A percentile compares a stretch with the other conserved stretches of the same genome.
Conservation (phyloP, 2,329 filamentous ascomycete species). For the Phyllosticta citrichinensis region DNA sequence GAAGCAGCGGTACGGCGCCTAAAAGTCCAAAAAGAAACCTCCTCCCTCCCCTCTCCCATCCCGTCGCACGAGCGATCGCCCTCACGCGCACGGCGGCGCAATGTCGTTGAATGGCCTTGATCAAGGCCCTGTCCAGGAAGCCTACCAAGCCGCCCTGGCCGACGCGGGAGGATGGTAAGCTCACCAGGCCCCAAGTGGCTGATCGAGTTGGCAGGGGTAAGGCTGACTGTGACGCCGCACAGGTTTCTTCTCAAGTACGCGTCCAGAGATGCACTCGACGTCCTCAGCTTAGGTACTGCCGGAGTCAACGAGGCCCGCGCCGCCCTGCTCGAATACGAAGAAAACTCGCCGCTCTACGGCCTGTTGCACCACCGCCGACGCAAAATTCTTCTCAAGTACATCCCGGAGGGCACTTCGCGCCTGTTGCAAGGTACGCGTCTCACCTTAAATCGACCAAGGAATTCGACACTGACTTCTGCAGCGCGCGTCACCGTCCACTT, state of each 20-base stretch:
- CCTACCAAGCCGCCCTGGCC: conserved; percentile 65
- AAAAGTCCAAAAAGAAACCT: not conserved
- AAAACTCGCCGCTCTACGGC: conserved; percentile 82
- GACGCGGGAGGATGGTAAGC: conserved; percentile 93
- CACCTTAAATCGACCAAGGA: not conserved
- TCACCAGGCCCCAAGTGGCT: conserved; percentile 2
- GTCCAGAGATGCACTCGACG: conserved; percentile 75
- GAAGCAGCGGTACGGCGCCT: not conserved
- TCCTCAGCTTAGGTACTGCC: conserved; percentile 66
- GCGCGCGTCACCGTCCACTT: conserved; percentile 70
- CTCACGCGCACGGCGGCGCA: conserved; percentile 12
- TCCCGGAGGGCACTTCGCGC: conserved; percentile 82
- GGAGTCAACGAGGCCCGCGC: conserved; percentile 77
- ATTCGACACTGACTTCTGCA: conserved; percentile 29
- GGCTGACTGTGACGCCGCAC: conserved; percentile 11
- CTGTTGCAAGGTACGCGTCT: conserved; percentile 70
- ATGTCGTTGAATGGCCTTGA: conserved; percentile 98
- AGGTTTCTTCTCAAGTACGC: conserved; percentile 95
- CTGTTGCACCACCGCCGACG: conserved; percentile 82
- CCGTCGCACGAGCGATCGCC: conserved; percentile 8
- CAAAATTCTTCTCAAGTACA: conserved; percentile 85
- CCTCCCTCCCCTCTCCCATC: conserved; percentile 7
- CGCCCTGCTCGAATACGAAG: conserved; percentile 67
- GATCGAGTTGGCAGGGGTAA: conserved; percentile 9
- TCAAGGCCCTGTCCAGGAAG: conserved; percentile 67